These are phyloP conservation scores for Tribonema minus DNA, from an alignment of 108 stramenopile species.

Conservation along the genomic window DNA sequence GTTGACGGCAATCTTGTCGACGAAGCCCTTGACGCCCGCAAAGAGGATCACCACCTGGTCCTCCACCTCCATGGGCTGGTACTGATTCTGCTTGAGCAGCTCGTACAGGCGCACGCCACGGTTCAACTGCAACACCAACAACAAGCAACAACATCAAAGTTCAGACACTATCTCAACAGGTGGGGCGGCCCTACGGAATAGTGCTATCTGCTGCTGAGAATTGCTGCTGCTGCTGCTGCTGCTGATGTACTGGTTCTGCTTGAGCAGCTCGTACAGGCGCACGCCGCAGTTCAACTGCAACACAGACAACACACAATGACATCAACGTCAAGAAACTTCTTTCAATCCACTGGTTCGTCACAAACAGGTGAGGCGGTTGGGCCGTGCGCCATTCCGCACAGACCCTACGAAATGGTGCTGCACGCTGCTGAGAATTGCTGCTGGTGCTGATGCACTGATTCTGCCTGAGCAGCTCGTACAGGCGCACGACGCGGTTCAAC, in stretches of 20 bases:
- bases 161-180: too few species aligned
- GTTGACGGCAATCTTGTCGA: constrained; percentile 95
- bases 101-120: constrained; percentile 99
- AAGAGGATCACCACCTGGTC: constrained; percentile 95
- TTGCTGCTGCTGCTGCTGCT: too few species aligned
- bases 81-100: constrained; percentile 99
- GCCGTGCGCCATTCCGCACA: too few species aligned
- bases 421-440: too few species aligned
- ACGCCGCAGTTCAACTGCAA: constrained; percentile 97
- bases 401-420: too few species aligned
- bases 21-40: constrained; percentile 98
- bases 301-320: background rate
- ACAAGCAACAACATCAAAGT: background rate
- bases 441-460: too few species aligned
- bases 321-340: background rate
- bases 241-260: constrained; percentile 99
- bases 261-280: constrained; percentile 98
- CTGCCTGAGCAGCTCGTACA: constrained; percentile 99
- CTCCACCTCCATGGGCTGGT: constrained; percentile 93
- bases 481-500: constrained; percentile 98
- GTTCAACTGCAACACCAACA: constrained; percentile 78
- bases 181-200: too few species aligned
- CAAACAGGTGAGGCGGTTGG: too few species aligned
- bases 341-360: too few species aligned
- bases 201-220: too few species aligned